Evolutionary conservation across 768 basidiomycete genomes (phyloP), one percentile per base, ranked within the genome.

Genomic region (Lepiota venenata): DNA sequence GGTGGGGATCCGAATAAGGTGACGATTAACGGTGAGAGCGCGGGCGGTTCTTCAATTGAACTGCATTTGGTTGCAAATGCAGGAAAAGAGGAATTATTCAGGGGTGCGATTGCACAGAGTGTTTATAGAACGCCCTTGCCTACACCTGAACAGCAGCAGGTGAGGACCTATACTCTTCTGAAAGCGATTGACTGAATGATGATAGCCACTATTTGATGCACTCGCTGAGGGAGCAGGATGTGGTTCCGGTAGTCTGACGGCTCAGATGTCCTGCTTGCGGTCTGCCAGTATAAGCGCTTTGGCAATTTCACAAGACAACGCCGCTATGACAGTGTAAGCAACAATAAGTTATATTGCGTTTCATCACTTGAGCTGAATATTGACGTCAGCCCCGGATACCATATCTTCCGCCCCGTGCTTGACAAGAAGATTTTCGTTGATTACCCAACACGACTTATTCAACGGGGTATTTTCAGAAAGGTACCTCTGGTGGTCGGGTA

Each of bases 401-500:
- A 74, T 16, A 36, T 51, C 1, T 87, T 83, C 70, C 69, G 68
- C 40, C 82, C 82, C 3, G 79, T 84, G 9, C 42, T 85, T 6
- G 85, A 85, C 58, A 78, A 78, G 1, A 72, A 73, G 42, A 56
- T 80, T 7, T 67, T 87, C 55, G 70, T 74, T 1, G 76, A 78
- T n/a, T 70, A 70, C 55, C 82, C 83, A 1, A 81, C 81, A 1
- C 61, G 63, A 25, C 70, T 70, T 6, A 73, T 87, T 36, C 61
- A 73, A 3, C 47, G 64, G 1, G 78, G 80, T 3, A 70, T 74
- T 16, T 80, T 81, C 51, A 66, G 72, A 1, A 64, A 70, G n/a
- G 78, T 85, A 3, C 78, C 82, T 4, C 61, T 85, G 2, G 78
- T 88, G 29, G 76, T 83, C 29, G 82, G 83, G 84, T 84, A 16